Conservation (phyloP, 2,329 filamentous ascomycete species). For the Fusarium pseudonygamai region DNA sequence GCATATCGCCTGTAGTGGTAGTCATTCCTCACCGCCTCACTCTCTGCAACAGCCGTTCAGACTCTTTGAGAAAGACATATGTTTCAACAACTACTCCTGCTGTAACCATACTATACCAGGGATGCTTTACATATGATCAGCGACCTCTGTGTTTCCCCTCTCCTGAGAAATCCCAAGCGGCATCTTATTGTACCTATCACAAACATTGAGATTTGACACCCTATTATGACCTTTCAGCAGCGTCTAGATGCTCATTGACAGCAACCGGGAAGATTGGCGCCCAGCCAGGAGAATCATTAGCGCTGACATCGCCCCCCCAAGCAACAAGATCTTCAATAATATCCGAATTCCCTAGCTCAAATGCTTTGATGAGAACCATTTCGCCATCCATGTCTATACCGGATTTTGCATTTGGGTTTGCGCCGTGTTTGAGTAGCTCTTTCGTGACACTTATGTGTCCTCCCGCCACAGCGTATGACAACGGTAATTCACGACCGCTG, state of each 20-base stretch:
- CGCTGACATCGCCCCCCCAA: not conserved
- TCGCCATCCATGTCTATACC: not conserved
- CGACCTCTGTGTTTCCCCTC: not conserved
- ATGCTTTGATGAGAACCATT: not conserved
- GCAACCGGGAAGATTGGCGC: fast-evolving
- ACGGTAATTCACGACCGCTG: not conserved
- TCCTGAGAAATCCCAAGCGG: not conserved
- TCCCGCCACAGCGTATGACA: not conserved
- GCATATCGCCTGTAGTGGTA: not conserved
- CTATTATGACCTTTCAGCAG: not conserved
- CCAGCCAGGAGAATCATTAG: fast-evolving
- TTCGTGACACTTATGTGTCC: not conserved
- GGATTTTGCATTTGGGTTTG: not conserved
- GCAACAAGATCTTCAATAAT: fast-evolving
- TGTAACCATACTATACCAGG: fast-evolving
- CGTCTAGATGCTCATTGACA: fast-evolving
- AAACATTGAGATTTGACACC: not conserved
- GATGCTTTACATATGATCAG: not conserved
- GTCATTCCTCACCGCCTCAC: no score
- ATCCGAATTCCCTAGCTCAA: fast-evolving
- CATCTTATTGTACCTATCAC: not conserved
- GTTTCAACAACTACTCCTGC: fast-evolving
- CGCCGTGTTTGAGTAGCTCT: not conserved
- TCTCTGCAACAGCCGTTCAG: no score
- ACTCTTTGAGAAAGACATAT: not conserved